Evolutionary conservation across 2,329 filamentous ascomycete genomes (phyloP).

Genomic region (Orbilia javanica): DNA sequence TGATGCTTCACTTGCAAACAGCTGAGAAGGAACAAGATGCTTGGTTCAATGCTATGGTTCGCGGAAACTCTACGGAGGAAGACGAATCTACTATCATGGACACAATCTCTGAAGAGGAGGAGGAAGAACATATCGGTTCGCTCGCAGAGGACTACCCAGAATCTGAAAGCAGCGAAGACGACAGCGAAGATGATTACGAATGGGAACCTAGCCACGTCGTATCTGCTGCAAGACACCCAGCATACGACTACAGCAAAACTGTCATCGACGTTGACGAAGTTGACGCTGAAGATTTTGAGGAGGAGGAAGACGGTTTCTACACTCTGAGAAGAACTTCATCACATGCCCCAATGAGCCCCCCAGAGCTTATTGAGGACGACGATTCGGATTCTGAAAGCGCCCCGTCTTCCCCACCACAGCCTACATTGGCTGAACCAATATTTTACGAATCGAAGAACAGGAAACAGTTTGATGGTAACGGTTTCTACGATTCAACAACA

Average conservation of each 20-base stretch:
- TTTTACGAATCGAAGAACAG: slow-evolving; percentile 50
- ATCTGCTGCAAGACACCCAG: slow-evolving; percentile 57
- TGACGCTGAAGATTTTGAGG: slow-evolving; percentile 72
- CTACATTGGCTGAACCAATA: slow-evolving; percentile 54
- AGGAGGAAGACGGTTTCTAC: slow-evolving; percentile 63
- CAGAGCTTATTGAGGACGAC: slow-evolving; percentile 61
- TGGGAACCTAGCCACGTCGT: slow-evolving; percentile 65
- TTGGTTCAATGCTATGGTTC: slow-evolving; percentile 97
- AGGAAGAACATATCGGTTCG: slow-evolving; percentile 74
- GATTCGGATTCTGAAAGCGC: slow-evolving; percentile 59
- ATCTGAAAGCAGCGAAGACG: slow-evolving; percentile 71
- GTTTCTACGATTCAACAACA: slow-evolving; percentile 24
- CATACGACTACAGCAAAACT: slow-evolving; percentile 61
- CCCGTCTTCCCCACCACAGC: slow-evolving; percentile 61
- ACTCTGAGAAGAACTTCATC: slow-evolving; percentile 61
- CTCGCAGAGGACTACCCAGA: slow-evolving; percentile 73
- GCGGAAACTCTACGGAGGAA: slow-evolving; percentile 72
- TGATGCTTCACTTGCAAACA: slow-evolving; percentile 92
- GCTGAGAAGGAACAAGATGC: slow-evolving; percentile 95
- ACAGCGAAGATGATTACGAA: slow-evolving; percentile 70
- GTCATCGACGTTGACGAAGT: slow-evolving; percentile 64
- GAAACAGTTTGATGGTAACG: slow-evolving; percentile 11
- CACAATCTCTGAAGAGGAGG: slow-evolving; percentile 59
- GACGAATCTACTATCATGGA: slow-evolving; percentile 49
- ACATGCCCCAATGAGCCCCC: slow-evolving; percentile 60